Percentiles rank a stretch among this genome's conserved stretches.
Conservation (phyloP, 129 eudicot genomes). For the Flaveria ramosissima region DNA sequence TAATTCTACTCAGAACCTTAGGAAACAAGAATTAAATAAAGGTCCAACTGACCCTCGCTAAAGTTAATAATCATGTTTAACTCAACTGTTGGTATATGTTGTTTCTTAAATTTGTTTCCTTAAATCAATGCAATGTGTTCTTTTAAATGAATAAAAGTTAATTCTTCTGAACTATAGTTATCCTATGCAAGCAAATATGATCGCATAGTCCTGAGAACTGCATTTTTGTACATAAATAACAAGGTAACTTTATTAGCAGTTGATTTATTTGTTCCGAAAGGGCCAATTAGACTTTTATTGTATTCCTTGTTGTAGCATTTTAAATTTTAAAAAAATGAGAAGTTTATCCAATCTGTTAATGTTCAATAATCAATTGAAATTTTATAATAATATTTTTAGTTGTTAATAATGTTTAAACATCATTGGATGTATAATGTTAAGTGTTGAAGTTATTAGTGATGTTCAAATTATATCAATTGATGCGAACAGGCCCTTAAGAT, state of each 20-base stretch:
- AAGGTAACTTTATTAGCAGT: constrained; percentile 3
- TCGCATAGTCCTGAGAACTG: background rate
- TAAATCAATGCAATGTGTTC: background rate
- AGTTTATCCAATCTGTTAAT: background rate
- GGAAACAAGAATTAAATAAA: background rate
- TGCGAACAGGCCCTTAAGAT: background rate
- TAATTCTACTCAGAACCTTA: background rate
- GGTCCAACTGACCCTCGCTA: background rate
- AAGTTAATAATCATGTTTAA: background rate
- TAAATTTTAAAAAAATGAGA: background rate
- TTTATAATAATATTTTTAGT: background rate
- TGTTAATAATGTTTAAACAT: background rate
- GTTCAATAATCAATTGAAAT: background rate
- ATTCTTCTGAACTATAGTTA: background rate
- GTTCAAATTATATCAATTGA: background rate
- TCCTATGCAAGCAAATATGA: background rate
- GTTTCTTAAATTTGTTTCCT: background rate
- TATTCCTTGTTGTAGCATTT: constrained; percentile 7
- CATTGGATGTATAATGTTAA: constrained; percentile 2
- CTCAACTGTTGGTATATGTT: background rate
- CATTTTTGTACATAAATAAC: background rate
- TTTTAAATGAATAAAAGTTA: background rate
- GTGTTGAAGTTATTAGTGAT: background rate
- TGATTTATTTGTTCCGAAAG: background rate
- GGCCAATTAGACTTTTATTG: background rate